phyloP scores from a whole-genome alignment of 306 rosid genomes.

The Lathyrus oleraceus region DNA sequence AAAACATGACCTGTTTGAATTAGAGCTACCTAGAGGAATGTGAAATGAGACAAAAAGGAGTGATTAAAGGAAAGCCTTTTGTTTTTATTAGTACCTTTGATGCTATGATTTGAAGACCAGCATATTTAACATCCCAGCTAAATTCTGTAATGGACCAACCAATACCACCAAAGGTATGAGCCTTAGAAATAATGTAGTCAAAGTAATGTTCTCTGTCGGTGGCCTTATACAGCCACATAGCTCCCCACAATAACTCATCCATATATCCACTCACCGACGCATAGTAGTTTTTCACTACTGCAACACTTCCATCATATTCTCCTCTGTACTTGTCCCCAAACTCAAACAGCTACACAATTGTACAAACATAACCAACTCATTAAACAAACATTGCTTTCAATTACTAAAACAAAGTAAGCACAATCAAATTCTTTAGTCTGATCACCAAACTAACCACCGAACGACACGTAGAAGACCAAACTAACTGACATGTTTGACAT shows the following conservation, averaged over 20 bases:
- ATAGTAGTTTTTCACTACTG: constrained; percentile 74
- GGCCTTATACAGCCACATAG: constrained; percentile 84
- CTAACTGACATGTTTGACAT: too few species aligned
- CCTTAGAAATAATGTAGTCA: constrained; percentile 57
- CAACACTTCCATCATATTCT: constrained; percentile 71
- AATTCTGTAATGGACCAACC: constrained; percentile 90
- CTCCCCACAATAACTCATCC: constrained; percentile 87
- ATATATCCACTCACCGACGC: constrained; percentile 93
- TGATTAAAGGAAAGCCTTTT: constrained; percentile 32
- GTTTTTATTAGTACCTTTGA: constrained; percentile 58
- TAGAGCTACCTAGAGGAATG: constrained; percentile 6
- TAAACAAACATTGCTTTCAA: neutral
- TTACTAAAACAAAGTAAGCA: neutral
- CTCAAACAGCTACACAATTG: constrained; percentile 60
- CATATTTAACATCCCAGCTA: constrained; percentile 91
- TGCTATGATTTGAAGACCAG: constrained; percentile 81
- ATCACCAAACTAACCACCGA: neutral
- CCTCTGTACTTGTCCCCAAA: constrained; percentile 80
- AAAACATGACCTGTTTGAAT: constrained; percentile 13
- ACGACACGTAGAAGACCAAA: neutral
- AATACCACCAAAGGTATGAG: constrained; percentile 71
- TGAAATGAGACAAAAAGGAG: constrained; percentile 13
- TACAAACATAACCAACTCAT: neutral
- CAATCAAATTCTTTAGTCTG: neutral
- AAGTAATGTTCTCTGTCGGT: constrained; percentile 72